A percentile compares a stretch with the other conserved stretches of the same genome.
Evolutionary conservation across 768 basidiomycete species (phyloP).

Genomic region (Lactarius hengduanensis): DNA sequence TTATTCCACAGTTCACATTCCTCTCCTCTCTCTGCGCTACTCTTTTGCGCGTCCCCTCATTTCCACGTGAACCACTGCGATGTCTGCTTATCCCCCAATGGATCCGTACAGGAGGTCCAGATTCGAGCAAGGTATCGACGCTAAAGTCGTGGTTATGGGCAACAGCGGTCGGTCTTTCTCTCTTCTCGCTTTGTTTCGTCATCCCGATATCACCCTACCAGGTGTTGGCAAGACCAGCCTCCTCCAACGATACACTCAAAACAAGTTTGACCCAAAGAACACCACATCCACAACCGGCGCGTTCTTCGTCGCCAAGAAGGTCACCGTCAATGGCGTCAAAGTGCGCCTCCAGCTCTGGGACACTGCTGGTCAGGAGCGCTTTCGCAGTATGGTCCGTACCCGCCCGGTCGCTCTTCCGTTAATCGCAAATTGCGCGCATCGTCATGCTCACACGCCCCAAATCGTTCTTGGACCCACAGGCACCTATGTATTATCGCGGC

Average conservation of each 20-base stretch:
- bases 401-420: slow-evolving; percentile 7
- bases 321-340: slow-evolving; percentile 78
- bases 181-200: slow-evolving; percentile 20
- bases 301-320: slow-evolving; percentile 92
- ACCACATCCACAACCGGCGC: slow-evolving; percentile 90
- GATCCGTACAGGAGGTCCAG: slow-evolving; percentile 66
- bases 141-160: slow-evolving; percentile 95
- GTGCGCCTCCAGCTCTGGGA: slow-evolving; percentile 91
- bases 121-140: slow-evolving; percentile 85
- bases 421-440: slow-evolving; percentile 26
- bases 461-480: slow-evolving; percentile 44
- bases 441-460: slow-evolving; percentile 20
- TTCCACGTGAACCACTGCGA: slow-evolving; percentile 35
- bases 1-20: slow-evolving; percentile 34
- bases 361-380: slow-evolving; percentile 91
- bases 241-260: slow-evolving; percentile 85
- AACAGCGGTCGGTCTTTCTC: slow-evolving; percentile 51
- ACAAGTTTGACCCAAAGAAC: slow-evolving; percentile 85
- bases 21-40: slow-evolving; percentile 47
- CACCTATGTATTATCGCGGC: slow-evolving; percentile 96
- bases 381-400: slow-evolving; percentile 76
- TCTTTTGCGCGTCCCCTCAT: slow-evolving; percentile 31
- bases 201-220: background rate
- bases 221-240: slow-evolving; percentile 94
- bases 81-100: slow-evolving; percentile 59